These are phyloP conservation scores for Ogataea degrootiae DNA, from an alignment of 805 yeast species.

Conservation along the genomic window DNA sequence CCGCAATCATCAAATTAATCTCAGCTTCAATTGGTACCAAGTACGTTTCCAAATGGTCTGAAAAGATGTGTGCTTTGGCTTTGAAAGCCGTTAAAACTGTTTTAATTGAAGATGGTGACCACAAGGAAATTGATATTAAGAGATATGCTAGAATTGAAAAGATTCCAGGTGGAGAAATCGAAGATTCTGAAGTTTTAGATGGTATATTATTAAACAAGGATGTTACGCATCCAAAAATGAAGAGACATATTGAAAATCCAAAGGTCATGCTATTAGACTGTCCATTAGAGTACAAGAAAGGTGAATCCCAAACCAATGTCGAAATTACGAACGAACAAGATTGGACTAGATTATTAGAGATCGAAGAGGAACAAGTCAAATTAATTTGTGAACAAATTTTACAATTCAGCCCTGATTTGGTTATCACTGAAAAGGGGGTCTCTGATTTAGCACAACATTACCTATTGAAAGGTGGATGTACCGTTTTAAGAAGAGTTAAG, in stretches of 20 bases:
- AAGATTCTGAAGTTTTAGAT: constrained; percentile 80
- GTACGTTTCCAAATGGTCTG: constrained; percentile 86
- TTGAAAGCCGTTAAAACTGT: constrained; percentile 86
- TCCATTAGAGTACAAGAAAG: constrained; percentile 97
- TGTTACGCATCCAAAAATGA: constrained; percentile 98
- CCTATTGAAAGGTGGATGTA: constrained; percentile 85
- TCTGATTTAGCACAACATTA: constrained; percentile 97
- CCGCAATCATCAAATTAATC: constrained; percentile 80
- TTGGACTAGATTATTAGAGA: constrained; percentile 91
- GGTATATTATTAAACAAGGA: constrained; percentile 95
- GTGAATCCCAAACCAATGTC: constrained; percentile 96
- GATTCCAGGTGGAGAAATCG: constrained; percentile 96
- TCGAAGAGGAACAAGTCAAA: constrained; percentile 96
- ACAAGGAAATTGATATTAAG: constrained; percentile 85
- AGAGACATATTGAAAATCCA: constrained; percentile 83
- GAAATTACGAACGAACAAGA: constrained; percentile 95
- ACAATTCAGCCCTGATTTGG: constrained; percentile 85
- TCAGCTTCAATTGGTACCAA: constrained; percentile 94
- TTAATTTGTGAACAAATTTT: constrained; percentile 79
- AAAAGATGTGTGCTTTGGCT: constrained; percentile 84
- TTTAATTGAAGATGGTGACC: constrained; percentile 51
- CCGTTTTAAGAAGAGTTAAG: constrained; percentile 89
- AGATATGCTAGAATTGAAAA: constrained; percentile 92
- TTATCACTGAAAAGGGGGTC: constrained; percentile 97
- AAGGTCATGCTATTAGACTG: constrained; percentile 86